Evolutionary conservation across 352 stramenopile genomes (phyloP).

Genomic region (Phytophthora ramorum): DNA sequence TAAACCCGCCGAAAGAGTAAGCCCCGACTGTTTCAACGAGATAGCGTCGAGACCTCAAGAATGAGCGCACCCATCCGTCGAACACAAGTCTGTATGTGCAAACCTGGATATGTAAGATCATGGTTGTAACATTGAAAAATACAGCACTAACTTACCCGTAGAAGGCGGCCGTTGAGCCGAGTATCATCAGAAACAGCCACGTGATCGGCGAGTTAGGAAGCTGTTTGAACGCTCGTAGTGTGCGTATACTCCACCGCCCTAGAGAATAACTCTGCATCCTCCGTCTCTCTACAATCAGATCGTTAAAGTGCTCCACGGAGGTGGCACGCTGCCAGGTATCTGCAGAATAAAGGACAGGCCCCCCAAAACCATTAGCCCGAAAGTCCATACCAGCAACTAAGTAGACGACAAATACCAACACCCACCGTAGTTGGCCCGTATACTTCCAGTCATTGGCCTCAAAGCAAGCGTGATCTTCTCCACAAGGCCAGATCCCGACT

Average conservation of each 20-base stretch:
- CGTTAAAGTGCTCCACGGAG: slow-evolving; percentile 74
- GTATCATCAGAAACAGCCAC: slow-evolving; percentile 76
- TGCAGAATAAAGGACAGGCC: slow-evolving; percentile 9
- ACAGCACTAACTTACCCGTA: slow-evolving; percentile 52
- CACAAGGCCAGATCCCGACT: not conserved
- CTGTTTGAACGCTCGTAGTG: slow-evolving; percentile 74
- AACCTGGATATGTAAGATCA: not conserved
- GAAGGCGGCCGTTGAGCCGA: slow-evolving; percentile 63
- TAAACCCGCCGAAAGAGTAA: slow-evolving; percentile 67
- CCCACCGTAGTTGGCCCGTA: slow-evolving; percentile 30
- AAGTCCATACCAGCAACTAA: not conserved
- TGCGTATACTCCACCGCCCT: slow-evolving; percentile 64
- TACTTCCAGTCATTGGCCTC: slow-evolving; percentile 8
- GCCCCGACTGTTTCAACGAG: slow-evolving; percentile 58
- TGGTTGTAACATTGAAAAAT: too few relatives aligned
- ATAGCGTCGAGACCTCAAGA: slow-evolving; percentile 58
- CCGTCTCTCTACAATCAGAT: slow-evolving; percentile 63
- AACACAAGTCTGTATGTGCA: slow-evolving; percentile 54
- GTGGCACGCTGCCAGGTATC: slow-evolving; percentile 78
- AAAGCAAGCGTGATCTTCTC: not conserved
- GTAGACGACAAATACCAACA: not conserved
- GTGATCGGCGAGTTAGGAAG: slow-evolving; percentile 83
- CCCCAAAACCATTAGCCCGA: not conserved
- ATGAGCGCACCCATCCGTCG: slow-evolving; percentile 70
- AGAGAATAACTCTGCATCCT: slow-evolving; percentile 61